Base-by-base conservation (phyloP, 352 stramenopile genomes). In the Phytophthora pisi region DNA sequence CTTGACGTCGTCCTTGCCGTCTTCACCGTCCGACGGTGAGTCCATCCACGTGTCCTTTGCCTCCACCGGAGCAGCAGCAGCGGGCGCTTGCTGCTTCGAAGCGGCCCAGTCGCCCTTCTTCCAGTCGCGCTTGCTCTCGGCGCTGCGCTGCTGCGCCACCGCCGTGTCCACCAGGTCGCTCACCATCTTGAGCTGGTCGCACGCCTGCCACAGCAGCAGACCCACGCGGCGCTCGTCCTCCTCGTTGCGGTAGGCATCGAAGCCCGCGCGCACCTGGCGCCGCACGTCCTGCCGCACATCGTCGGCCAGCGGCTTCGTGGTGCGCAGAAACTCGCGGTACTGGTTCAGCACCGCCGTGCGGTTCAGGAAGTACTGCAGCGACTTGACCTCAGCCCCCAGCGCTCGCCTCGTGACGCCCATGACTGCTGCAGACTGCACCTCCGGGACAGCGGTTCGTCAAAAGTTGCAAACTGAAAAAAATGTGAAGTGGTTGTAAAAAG, bases 291-390 rank as follows among this genome's bases (percentile, higher is more conserved):
- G 43, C 7, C 77, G 72, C 54, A 79, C 76, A 23, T 79, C 81
- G 13, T 40, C 52, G 38, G 72, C 67, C 43, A 92, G 68, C 18
- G 81, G 78, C 63, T 74, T 59, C 45, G 84, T 89, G 45, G 74
- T 82, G 20, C 82, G 84, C 66, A 90, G 64, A 50, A 92, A 90
- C 66, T 90, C 61, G 0, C 74, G 78, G 68, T 89, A 92, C 71
- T 90, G 82, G 42, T 77, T 69, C 28, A 92, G 61, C 47, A 88
- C 84, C 8, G 69, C 70, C 20, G 82, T 79, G 31, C 82, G 81
- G 51, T 92, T 92, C 10, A 92, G 55, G 61, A 92, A 92, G 62
- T 86, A 92, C 74, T 87, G 81, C 28, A 92, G 68, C 52, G 84
- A 92, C 75, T 88, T 88, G 72, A 86, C 78, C 54, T 70, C 72